Evolutionary conservation across 345 rosid genomes (phyloP), one percentile per base, ranked within the genome.

Genomic region (Pistacia vera): DNA sequence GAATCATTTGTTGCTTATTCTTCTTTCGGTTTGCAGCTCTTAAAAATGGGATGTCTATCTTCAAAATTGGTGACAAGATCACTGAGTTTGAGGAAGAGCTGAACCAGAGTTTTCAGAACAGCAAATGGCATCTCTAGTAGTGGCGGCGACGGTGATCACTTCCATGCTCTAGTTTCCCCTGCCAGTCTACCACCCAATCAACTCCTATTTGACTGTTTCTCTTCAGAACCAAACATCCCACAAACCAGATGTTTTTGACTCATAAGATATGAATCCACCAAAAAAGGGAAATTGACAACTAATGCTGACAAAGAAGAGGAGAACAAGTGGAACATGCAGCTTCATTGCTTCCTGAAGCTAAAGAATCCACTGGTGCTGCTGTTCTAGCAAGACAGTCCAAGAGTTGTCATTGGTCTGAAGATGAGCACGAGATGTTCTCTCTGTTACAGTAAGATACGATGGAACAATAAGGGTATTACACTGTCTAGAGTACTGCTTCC

Each of bases 31-130:
- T 17, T 41, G 75, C 11, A 60, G 75, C 55, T 58, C 54, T 25
- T 38, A 36, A 62, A 52, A 73, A 85, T 86, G 87, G 84, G 89
- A 38, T 86, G 89, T 79, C 76, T 86, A n/a, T 81, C 78, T 30
- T 86, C 89, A 2, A 83, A 86, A 71, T 68, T 78, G 12, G 52
- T 81, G 66, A 64, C 79, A 0, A 78, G 77, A 54, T 83, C 89
- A 1, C 30, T 67, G 63, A 86, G 87, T 71, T 66, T 71, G 56
- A 65, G 20, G 81, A 78, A 59, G 82, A 83, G 71, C 63, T 66
- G 59, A 77, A 67, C 71, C 58, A 64, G 60, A 76, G 77, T 41
- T 41, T 66, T 16, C 81, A 70, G 66, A 72, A 75, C n/a, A 66
- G 67, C 67, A n/a, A 74, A 68, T 46, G 64, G 72, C 56, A 41